Conservation (phyloP, 1,284 basidiomycete species). For the Xerocomus minutiporus region DNA sequence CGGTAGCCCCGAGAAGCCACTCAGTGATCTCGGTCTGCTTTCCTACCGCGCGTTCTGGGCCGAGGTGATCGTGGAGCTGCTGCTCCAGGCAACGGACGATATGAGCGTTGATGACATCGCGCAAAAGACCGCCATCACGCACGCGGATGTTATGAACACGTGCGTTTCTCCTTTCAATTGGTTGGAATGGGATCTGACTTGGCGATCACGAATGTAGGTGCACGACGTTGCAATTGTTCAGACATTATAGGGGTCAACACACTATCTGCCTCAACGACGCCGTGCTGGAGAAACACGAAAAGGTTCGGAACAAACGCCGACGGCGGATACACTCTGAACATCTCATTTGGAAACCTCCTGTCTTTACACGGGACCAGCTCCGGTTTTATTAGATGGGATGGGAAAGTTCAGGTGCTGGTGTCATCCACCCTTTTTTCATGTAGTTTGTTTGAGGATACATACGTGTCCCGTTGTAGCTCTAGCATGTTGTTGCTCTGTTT, state of each 20-base stretch:
- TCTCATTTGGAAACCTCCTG: conserved; percentile 91
- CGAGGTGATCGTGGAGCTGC: conserved; percentile 91
- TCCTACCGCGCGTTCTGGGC: conserved; percentile 97
- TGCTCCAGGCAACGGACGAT: conserved; percentile 72
- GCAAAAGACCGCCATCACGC: conserved; percentile 93
- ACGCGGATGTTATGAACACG: conserved; percentile 98
- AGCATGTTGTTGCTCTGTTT: conserved; percentile 14
- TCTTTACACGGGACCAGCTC: conserved; percentile 86
- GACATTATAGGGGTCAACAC: conserved; percentile 94
- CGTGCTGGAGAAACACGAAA: conserved; percentile 88
- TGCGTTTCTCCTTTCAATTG: conserved; percentile 43
- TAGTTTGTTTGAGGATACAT: conserved; percentile 6
- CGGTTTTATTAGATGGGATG: conserved; percentile 63
- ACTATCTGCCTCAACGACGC: conserved; percentile 90
- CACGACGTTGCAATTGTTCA: conserved; percentile 91
- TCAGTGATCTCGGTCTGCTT: conserved; percentile 91
- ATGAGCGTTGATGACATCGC: conserved; percentile 97
- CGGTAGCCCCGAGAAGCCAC: conserved; percentile 96
- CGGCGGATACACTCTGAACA: conserved; percentile 77
- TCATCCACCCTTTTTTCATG: background rate
- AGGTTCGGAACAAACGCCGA: conserved; percentile 75
- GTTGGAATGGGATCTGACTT: background rate
- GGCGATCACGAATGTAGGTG: conserved; percentile 51
- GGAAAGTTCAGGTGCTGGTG: background rate
- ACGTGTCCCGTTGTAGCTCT: conserved; percentile 28